These are phyloP conservation scores for Trapa bicornis DNA, from an alignment of 345 rosid genomes.

Conservation along the genomic window DNA sequence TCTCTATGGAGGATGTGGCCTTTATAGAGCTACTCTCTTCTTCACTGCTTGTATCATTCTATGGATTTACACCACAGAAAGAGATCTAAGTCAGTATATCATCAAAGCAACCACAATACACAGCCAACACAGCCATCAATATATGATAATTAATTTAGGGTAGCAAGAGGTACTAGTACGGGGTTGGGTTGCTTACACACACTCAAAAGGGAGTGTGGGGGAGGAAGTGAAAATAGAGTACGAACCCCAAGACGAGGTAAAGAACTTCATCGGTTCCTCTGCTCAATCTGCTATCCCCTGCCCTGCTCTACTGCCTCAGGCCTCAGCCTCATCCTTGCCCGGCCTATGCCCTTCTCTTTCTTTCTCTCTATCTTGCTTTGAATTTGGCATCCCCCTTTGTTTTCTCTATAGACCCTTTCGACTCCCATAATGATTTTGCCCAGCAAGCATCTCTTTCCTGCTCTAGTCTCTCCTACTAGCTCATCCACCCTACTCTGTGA, in stretches of 20 bases:
- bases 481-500: not conserved
- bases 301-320: no score
- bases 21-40: no score
- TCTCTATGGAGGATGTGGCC: no score
- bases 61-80: no score
- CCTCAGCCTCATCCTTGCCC: no score
- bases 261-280: not conserved
- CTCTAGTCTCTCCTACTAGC: not conserved
- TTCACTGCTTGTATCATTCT: no score
- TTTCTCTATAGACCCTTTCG: not conserved
- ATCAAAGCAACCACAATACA: no score
- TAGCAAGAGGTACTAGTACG: not conserved
- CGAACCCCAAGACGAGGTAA: conserved; percentile 4
- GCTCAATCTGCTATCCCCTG: no score
- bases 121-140: no score
- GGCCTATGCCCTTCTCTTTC: no score
- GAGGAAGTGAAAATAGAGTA: not conserved
- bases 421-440: not conserved
- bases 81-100: no score
- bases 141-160: no score
- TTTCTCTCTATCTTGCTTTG: not conserved
- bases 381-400: not conserved
- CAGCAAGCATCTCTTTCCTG: not conserved
- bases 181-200: not conserved
- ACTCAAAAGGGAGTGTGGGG: not conserved